Conservation (phyloP, 306 rosid species). For the Vigna mungo region DNA sequence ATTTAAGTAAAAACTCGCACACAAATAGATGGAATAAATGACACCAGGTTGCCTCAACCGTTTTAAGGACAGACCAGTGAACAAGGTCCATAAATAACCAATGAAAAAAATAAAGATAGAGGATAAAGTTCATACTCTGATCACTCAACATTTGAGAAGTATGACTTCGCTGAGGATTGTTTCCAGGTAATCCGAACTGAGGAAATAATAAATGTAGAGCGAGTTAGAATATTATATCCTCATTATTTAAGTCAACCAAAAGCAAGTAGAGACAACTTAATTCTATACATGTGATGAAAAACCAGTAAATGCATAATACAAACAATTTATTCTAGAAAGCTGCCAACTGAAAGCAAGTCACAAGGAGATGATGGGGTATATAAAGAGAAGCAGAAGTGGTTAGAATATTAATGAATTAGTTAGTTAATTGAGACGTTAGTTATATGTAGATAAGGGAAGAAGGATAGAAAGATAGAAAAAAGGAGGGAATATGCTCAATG, state of each 20-base stretch:
- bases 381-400: no score
- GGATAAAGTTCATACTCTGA: constrained; percentile 69
- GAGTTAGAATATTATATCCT: constrained; percentile 36
- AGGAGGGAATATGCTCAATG: no score
- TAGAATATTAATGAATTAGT: no score
- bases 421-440: no score
- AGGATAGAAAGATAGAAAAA: no score
- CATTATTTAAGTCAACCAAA: constrained; percentile 30
- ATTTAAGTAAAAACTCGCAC: constrained; percentile 27
- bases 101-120: constrained; percentile 26
- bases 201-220: constrained; percentile 39
- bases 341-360: not conserved
- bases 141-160: constrained; percentile 82
- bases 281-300: constrained; percentile 25
- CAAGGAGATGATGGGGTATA: not conserved
- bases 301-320: not conserved
- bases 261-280: constrained; percentile 11
- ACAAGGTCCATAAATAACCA: constrained; percentile 8
- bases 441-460: no score
- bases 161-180: constrained; percentile 85
- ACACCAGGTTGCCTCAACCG: constrained; percentile 27
- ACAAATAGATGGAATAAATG: constrained; percentile 20
- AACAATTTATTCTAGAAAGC: constrained; percentile 1
- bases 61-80: constrained; percentile 7
- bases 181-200: constrained; percentile 75